Evolutionary conservation across 2,329 filamentous ascomycete species (phyloP), one percentile per base, ranked within the genome.

Genomic region (Tolypocladium sp.): DNA sequence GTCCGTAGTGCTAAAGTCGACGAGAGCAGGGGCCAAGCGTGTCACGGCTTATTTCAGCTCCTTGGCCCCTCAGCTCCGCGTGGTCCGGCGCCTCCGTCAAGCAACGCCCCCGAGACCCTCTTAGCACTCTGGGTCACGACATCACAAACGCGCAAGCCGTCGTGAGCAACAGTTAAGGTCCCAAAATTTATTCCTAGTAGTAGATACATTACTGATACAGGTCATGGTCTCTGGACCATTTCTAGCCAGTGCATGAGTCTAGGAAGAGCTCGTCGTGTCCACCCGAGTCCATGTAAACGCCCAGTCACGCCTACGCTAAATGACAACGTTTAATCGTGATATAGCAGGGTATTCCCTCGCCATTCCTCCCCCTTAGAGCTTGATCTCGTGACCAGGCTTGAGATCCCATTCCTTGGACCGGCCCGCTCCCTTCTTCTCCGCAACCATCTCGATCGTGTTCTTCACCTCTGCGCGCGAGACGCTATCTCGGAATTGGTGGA

Each of bases 381-480:
- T 54, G 57, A 75, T 69, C 60, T 73, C 72, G 57, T 75, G 73
- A 4, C 72, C 74, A n/a, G 73, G 69, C 64, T 72, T 74, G 55
- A 77, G 63, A 13, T 68, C 67, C 75, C 75, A 77, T 57, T 74
- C 70, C 63, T 76, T 77, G 35, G 62, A 58, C 22, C 71, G 67
- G 2, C 74, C 74, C 30, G 67, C 57, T 2, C 73, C 74, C 57
- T 69, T 71, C 68, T 73, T 76, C 64, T 74, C 74, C 2, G 75
- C 75, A 41, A 77, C 70, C 51, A 69, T 58, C 58, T 76, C 75
- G 35, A 77, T 61, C 1, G 74, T 76, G 37, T 76, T 76, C 69
- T 75, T 76, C 25, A 76, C 74, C 60, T 77, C 74, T 4, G 66
- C 62, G 30, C 74, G 69, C 25, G 74, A 74, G n/a, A 71, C 71